Conservation (phyloP, 345 rosid species). For the Gossypium sturtianum region DNA sequence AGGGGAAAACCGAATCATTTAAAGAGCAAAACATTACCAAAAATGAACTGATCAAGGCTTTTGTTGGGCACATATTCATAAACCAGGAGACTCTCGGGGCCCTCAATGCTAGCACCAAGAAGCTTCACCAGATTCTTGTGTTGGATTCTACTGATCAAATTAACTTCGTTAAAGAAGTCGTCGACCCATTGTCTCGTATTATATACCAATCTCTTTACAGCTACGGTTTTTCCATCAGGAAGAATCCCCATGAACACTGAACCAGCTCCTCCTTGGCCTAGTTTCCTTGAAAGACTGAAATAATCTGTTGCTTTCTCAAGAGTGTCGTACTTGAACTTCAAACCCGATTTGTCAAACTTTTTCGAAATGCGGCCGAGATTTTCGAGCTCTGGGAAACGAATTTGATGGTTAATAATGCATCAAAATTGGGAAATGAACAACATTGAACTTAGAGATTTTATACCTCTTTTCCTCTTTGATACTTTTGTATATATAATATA, state of each 20-base stretch:
- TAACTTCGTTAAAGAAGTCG: constrained; percentile 54
- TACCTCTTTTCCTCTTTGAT: constrained; percentile 35
- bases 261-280: constrained; percentile 61
- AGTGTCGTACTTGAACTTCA: constrained; percentile 42
- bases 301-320: constrained; percentile 55
- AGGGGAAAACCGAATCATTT: background rate
- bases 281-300: constrained; percentile 31
- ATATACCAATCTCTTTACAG: constrained; percentile 47
- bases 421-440: background rate
- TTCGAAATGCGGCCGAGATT: constrained; percentile 11
- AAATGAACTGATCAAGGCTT: constrained; percentile 53
- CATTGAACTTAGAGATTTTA: background rate
- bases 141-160: constrained; percentile 42
- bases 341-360: constrained; percentile 23
- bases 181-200: constrained; percentile 61
- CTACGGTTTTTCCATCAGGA: constrained; percentile 36
- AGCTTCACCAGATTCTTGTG: constrained; percentile 57
- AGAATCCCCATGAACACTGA: constrained; percentile 42
- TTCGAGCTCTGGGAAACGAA: background rate
- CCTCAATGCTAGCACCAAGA: constrained; percentile 57
- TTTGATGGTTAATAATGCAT: background rate
- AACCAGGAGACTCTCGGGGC: constrained; percentile 59
- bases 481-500: constrained; percentile 24
- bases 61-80: constrained; percentile 47
- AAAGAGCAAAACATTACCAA: constrained; percentile 28